These are phyloP conservation scores for Jatropha podagrica DNA, from an alignment of 441 rosid genomes.

Conservation along the genomic window DNA sequence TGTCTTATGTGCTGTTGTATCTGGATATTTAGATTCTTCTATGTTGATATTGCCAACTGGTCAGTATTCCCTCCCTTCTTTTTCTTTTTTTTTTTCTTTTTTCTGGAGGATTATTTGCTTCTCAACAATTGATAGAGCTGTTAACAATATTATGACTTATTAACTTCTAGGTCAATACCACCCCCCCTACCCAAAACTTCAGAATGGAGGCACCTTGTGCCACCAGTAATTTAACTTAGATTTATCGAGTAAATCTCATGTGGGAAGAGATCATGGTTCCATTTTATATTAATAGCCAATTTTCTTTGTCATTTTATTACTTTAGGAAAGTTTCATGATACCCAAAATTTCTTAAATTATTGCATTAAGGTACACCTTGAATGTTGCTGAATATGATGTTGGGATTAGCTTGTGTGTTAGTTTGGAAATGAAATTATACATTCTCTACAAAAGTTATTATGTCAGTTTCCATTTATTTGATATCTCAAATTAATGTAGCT, in stretches of 20 bases:
- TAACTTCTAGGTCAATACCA: neutral
- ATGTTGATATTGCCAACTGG: conserved; percentile 61
- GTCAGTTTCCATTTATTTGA: conserved; percentile 3
- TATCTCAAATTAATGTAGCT: conserved; percentile 2
- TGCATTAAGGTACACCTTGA: neutral
- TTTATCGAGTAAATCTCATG: neutral
- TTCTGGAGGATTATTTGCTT: conserved; percentile 10
- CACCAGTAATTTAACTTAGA: neutral
- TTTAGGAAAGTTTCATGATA: neutral
- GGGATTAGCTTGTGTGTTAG: neutral
- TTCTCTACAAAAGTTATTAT: neutral
- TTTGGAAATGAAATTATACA: neutral
- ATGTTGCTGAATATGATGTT: neutral
- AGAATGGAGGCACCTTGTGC: neutral
- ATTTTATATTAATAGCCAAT: neutral
- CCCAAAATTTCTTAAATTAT: neutral
- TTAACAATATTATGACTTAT: neutral
- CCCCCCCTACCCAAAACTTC: too few species aligned
- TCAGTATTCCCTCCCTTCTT: conserved; percentile 22
- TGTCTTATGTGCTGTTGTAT: conserved; percentile 59
- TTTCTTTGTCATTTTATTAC: neutral
- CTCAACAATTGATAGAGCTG: neutral
- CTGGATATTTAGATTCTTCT: conserved; percentile 66
- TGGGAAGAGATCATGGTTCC: neutral
- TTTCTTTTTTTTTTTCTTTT: neutral